Percentiles rank a stretch among this genome's conserved stretches.
Evolutionary conservation across 2,329 filamentous ascomycete species (phyloP).

Genomic region (Nemania diffusa): DNA sequence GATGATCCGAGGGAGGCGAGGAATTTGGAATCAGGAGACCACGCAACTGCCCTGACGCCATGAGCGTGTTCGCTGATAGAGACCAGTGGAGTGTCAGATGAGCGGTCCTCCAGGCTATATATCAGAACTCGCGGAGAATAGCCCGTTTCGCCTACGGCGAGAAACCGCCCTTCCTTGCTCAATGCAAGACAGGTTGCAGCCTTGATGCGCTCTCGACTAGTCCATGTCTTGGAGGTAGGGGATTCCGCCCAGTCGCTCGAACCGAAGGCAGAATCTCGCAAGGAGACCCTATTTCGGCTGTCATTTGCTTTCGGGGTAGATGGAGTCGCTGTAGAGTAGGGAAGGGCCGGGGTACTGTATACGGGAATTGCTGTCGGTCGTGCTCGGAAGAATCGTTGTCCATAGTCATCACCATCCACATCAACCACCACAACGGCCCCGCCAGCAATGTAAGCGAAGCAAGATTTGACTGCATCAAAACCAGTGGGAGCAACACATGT

Average conservation of each 20-base stretch:
- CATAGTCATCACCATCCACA: conserved; percentile 73
- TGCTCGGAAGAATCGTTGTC: conserved; percentile 91
- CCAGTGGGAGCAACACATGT: conserved; percentile 86
- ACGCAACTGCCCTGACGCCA: conserved; percentile 88
- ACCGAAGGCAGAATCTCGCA: conserved; percentile 61
- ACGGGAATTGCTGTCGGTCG: conserved; percentile 78
- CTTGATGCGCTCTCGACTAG: conserved; percentile 91
- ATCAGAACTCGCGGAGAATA: conserved; percentile 92
- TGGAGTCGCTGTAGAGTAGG: conserved; percentile 60
- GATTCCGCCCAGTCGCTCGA: conserved; percentile 70
- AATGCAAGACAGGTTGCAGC: conserved; percentile 91
- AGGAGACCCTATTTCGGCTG: conserved; percentile 66
- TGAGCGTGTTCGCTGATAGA: conserved; percentile 90
- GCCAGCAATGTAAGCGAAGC: conserved; percentile 91
- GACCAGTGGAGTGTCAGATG: conserved; percentile 83
- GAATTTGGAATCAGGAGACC: conserved; percentile 86
- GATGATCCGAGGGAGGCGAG: conserved; percentile 87
- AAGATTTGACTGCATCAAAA: conserved; percentile 81
- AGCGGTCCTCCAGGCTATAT: conserved; percentile 83
- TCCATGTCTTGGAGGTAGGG: conserved; percentile 77
- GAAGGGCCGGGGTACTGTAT: conserved; percentile 66
- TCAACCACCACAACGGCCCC: conserved; percentile 92
- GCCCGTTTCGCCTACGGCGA: conserved; percentile 95
- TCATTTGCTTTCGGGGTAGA: conserved; percentile 71
- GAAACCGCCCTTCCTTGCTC: conserved; percentile 84